phyloP scores from a whole-genome alignment of 2,329 filamentous ascomycete species.

The Cladosporium sphaerospermum region DNA sequence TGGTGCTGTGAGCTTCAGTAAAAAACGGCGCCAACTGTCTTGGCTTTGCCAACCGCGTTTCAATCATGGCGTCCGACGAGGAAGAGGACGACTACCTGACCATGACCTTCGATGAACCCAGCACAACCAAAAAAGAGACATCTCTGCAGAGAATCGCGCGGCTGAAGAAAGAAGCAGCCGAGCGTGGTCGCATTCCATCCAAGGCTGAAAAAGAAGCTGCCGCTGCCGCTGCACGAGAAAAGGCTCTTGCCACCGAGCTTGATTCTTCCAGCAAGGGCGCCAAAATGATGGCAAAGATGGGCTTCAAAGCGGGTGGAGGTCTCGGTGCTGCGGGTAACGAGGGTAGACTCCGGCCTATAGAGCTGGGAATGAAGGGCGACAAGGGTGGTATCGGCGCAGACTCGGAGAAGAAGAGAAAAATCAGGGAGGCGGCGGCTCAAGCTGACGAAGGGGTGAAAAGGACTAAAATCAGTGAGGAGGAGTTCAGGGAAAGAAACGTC shows the following conservation, averaged over 20 bases:
- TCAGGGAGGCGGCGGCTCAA: slow-evolving; percentile 49
- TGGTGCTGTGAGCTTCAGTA: no score
- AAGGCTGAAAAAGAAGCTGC: slow-evolving; percentile 77
- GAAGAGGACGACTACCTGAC: slow-evolving; percentile 96
- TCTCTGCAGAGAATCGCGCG: slow-evolving; percentile 54
- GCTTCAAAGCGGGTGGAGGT: slow-evolving; percentile 69
- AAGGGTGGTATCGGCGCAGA: slow-evolving; percentile 79
- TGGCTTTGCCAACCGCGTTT: background rate
- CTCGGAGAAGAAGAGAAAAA: slow-evolving; percentile 71
- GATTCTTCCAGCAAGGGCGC: slow-evolving; percentile 62
- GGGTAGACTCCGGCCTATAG: slow-evolving; percentile 63
- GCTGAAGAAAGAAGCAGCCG: slow-evolving; percentile 54
- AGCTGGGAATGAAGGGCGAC: slow-evolving; percentile 69
- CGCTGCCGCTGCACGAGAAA: slow-evolving; percentile 65
- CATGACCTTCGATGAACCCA: slow-evolving; percentile 75
- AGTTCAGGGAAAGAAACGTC: slow-evolving; percentile 67
- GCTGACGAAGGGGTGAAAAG: slow-evolving; percentile 49
- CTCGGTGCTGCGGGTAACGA: slow-evolving; percentile 57
- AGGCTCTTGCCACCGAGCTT: slow-evolving; percentile 67
- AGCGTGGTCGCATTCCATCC: slow-evolving; percentile 59
- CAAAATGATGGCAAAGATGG: slow-evolving; percentile 95
- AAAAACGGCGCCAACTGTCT: no score
- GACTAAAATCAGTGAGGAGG: slow-evolving; percentile 58
- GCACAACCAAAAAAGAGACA: slow-evolving; percentile 49
- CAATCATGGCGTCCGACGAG: slow-evolving; percentile 36